Conservation (phyloP, 306 rosid species). For the Dalbergia cochinchinensis region DNA sequence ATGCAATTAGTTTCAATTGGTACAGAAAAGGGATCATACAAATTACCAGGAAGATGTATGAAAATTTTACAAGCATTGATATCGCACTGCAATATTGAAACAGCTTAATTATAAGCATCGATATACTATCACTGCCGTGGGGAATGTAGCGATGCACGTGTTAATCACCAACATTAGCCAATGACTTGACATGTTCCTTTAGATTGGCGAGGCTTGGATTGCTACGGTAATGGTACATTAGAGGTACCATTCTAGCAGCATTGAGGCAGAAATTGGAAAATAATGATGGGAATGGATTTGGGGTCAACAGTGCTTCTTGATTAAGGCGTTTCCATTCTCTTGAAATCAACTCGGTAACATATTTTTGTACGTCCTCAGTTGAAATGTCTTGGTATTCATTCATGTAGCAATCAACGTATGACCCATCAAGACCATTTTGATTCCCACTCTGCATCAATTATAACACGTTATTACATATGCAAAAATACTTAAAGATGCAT, state of each 20-base stretch:
- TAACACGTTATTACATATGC: too few relatives aligned
- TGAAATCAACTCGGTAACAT: conserved; percentile 44
- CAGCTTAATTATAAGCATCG: too few relatives aligned
- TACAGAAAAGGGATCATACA: too few relatives aligned
- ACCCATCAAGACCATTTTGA: conserved; percentile 59
- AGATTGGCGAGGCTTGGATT: conserved; percentile 49
- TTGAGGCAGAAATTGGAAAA: conserved; percentile 50
- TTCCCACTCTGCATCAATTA: conserved; percentile 48
- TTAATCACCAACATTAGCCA: conserved; percentile 22
- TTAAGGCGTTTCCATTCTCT: conserved; percentile 56
- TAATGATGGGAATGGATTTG: conserved; percentile 45
- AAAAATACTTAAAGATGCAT: too few relatives aligned
- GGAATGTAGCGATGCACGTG: background rate
- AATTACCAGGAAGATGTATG: too few relatives aligned
- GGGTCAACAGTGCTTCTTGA: conserved; percentile 36
- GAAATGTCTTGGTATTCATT: conserved; percentile 40
- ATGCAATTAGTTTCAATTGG: too few relatives aligned
- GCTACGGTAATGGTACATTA: conserved; percentile 52
- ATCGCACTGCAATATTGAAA: too few relatives aligned
- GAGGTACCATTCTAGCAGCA: conserved; percentile 57
- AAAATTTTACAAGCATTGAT: too few relatives aligned
- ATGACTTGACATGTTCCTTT: conserved; percentile 46
- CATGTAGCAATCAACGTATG: conserved; percentile 57
- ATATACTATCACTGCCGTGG: too few relatives aligned
- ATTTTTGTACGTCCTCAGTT: conserved; percentile 20